These are phyloP conservation scores for Microdochium nivale DNA, from an alignment of 2,329 filamentous ascomycete genomes.

Conservation along the genomic window DNA sequence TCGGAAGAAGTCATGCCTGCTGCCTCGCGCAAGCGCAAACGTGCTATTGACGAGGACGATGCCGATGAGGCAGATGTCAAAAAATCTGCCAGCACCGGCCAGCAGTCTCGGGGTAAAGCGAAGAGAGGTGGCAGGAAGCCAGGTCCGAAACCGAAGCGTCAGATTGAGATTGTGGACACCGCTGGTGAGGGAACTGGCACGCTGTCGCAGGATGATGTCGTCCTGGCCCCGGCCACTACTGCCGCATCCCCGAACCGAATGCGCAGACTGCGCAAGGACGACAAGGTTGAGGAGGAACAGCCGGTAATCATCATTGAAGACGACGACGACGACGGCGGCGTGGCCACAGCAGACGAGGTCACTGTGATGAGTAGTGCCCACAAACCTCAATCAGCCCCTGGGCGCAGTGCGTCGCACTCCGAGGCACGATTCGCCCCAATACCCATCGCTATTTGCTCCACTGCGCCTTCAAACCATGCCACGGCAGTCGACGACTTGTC, in stretches of 20 bases:
- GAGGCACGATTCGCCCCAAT: not conserved
- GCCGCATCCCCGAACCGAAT: not conserved
- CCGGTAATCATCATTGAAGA: not conserved
- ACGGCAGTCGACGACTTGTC: not conserved
- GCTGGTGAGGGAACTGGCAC: not conserved
- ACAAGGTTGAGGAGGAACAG: not conserved
- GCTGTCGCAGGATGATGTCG: not conserved
- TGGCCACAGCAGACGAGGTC: not conserved
- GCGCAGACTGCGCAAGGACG: not conserved
- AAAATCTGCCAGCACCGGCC: not conserved
- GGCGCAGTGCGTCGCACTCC: not conserved
- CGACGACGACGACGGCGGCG: not conserved
- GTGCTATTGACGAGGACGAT: not conserved
- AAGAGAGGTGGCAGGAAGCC: not conserved
- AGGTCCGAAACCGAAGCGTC: not conserved
- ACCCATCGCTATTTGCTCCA: not conserved
- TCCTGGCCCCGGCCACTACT: not conserved
- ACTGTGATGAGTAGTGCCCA: not conserved
- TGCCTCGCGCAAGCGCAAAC: not conserved
- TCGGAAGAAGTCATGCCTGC: not conserved
- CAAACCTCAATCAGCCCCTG: not conserved
- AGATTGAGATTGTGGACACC: not conserved
- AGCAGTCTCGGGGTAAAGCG: not conserved
- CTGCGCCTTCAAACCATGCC: not conserved
- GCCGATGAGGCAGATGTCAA: not conserved